Base-by-base conservation (phyloP, 805 yeast species). In the Saccharomycopsis microspora region DNA sequence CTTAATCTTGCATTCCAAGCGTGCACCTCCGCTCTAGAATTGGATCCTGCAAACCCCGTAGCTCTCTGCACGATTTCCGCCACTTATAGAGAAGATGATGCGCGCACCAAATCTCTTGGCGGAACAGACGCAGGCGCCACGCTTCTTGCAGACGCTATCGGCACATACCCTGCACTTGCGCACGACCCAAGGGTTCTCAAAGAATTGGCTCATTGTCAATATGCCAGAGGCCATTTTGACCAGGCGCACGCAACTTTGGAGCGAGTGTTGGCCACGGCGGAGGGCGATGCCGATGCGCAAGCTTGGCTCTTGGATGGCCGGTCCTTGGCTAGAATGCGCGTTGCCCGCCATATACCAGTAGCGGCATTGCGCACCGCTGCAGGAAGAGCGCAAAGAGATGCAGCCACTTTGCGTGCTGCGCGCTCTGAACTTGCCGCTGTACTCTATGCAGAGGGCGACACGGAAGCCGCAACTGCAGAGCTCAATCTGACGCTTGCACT, bases 401-500 rank as follows among this genome's bases (percentile, higher is more conserved):
- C 72, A n/a, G 73, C 72, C 46, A 64, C 73, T 1, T 72, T 76
- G 0, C 64, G 80, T 46, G 65, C 71, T 10, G 71, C 74, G 3
- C 81, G 76, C 60, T 70, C 75, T 3, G 79, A 76, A 54, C 61
- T 78, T 42, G 82, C 80, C 0, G 72, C 74, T 4, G 63, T 78
- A n/a, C 74, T 76, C 2, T 69, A 74, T 1, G 66, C 71, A 5
- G 74, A 75, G 31, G 73, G 73, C 11, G 70, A 76, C 54, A 63
- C 70, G 37, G 78, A 75, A 47, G 55, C 63, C 43, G 73, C 77
- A n/a, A 67, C 70, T 6, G 59, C 66, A 5, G 82, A 78, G 56
- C 57, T 78, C 38, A 67, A 69, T 11, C 68, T 71, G 1, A 75
- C 80, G 1, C 59, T 76, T 42, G 63, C 74, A 31, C 60, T 77